Evolutionary conservation across 306 rosid genomes (phyloP).

Genomic region (Sindora glabra): DNA sequence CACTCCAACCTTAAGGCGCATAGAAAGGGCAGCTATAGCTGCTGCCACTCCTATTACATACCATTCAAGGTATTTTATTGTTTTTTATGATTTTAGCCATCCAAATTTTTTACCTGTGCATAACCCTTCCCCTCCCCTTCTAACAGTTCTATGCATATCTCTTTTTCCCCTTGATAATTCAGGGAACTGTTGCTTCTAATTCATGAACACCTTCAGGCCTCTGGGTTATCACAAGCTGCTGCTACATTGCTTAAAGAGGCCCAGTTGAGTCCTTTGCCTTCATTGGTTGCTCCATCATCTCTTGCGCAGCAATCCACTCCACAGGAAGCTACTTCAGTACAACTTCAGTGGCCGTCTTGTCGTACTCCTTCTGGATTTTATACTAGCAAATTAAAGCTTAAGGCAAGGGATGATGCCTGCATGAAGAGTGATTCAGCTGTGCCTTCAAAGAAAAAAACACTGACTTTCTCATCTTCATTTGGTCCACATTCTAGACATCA

Average conservation of each 20-base stretch:
- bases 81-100: not conserved
- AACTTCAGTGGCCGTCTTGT: constrained; percentile 83
- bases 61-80: constrained; percentile 63
- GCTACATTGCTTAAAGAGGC: constrained; percentile 76
- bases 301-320: constrained; percentile 54
- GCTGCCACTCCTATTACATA: constrained; percentile 99
- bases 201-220: constrained; percentile 96
- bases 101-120: not conserved
- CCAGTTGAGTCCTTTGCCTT: constrained; percentile 81
- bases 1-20: constrained; percentile 96
- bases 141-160: too few relatives aligned
- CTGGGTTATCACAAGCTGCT: constrained; percentile 74
- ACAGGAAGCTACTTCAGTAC: constrained; percentile 60
- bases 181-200: constrained; percentile 90
- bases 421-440: constrained; percentile 32
- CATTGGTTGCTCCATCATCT: constrained; percentile 66
- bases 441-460: constrained; percentile 59
- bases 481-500: constrained; percentile 54
- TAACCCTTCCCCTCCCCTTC: too few relatives aligned
- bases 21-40: constrained; percentile 98
- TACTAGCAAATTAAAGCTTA: constrained; percentile 42
- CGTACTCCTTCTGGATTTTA: constrained; percentile 73
- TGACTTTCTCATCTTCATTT: constrained; percentile 64
- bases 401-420: constrained; percentile 40
- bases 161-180: constrained; percentile 17